Percentiles rank a stretch among this genome's conserved stretches.
Evolutionary conservation across 2,329 filamentous ascomycete genomes (phyloP).

Genomic region (Lizonia empirigonia): DNA sequence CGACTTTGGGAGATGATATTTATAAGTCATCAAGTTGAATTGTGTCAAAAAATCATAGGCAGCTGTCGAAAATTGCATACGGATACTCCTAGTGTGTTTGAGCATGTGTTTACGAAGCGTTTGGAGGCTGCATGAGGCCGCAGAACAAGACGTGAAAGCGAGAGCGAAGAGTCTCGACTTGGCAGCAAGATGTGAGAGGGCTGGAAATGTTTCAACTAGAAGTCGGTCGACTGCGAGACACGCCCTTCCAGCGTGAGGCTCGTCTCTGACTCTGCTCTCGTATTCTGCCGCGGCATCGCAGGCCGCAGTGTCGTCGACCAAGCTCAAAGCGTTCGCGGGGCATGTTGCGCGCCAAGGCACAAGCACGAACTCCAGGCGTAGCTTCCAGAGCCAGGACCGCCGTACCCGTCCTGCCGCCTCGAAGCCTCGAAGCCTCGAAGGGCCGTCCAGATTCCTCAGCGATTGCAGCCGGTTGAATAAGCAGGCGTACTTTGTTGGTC

Average conservation of each 20-base stretch:
- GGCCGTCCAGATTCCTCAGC: constrained; percentile 9
- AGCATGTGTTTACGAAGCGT: constrained; percentile 27
- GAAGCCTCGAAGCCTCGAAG: not conserved
- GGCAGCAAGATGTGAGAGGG: not conserved
- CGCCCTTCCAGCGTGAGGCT: not conserved
- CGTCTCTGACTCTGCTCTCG: constrained; percentile 1
- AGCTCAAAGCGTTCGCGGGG: constrained; percentile 22
- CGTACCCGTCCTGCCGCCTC: not conserved
- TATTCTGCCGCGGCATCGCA: constrained; percentile 7
- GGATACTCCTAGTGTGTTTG: constrained; percentile 20
- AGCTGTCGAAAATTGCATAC: no score
- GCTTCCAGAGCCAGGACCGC: constrained; percentile 10
- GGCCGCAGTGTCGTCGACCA: not conserved
- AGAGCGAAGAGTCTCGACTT: not conserved
- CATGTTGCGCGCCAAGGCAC: constrained; percentile 28
- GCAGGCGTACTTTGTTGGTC: constrained; percentile 22
- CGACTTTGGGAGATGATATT: no score
- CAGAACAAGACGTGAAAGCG: not conserved
- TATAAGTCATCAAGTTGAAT: no score
- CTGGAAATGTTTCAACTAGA: not conserved
- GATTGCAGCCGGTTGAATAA: constrained; percentile 31
- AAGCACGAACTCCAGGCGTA: constrained; percentile 12
- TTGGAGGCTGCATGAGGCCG: constrained; percentile 16
- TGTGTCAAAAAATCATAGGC: no score
- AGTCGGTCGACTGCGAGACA: not conserved